Base-by-base conservation (phyloP, 495 filamentous ascomycete genomes). In the Penicillium salamii region DNA sequence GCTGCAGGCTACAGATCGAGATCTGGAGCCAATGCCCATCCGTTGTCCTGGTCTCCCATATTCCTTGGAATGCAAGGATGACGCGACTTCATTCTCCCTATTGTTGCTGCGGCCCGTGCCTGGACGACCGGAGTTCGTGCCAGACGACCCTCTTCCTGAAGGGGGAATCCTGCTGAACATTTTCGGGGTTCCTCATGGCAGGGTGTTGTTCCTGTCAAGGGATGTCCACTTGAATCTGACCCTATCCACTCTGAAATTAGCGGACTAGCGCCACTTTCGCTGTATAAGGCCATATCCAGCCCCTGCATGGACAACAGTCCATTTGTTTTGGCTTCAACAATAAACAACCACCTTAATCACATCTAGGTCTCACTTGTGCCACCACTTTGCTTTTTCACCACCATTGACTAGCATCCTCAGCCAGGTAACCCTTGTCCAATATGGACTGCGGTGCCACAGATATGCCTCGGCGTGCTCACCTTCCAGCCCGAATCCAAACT, bases 271-370 rank as follows among this genome's bases (percentile, higher is more conserved):
- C 53, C 55, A 57, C 41, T 52, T 23, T 45, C 32, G 23, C 28
- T 62, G 61, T 65, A 65, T 65, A 65, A 65, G 61, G 58, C 48
- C 46, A 50, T 55, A 50, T 59, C 46, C 47, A 57, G 53, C 61
- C 61, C 61, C 61, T 65, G 51, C 61, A 57, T 46, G 28, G 49
- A 35, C 13, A 14, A 11, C 8, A 5, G 34, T 43, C 50, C 34
- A 24, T 53, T 52, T 55, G 49, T 56, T 59, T 56, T 50, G 47
- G 38, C 46, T 55, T 42, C 21, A 28, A 45, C 19, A 39, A n/a
- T 26, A 43, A 52, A 42, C 53, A 42, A 41, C 46, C 35, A 62
- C 61, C 39, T 18, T 44, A 44, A 50, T 65, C 51, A 53, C 55
- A 59, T 52, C 58, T 47, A 32, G 61, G 46, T 54, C 24, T 44